Conservation (phyloP, 164 flowering plant genomes). For the Brasenia schreberi region DNA sequence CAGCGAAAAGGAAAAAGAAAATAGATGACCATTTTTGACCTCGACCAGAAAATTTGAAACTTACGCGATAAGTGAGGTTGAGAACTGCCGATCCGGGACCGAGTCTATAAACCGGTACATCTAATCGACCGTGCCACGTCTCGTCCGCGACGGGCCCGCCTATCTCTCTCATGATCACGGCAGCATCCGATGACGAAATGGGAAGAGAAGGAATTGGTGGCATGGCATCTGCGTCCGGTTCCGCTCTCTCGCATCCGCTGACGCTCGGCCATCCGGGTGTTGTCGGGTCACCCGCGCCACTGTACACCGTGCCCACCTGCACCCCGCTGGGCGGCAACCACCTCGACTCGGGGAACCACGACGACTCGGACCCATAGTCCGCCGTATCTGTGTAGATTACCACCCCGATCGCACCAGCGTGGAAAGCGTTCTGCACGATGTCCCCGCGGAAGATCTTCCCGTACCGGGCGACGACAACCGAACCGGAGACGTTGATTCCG, state of each 20-base stretch:
- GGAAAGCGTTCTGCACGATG: slow-evolving; percentile 41
- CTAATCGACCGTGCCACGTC: slow-evolving; percentile 54
- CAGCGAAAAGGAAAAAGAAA: no score
- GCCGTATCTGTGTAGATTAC: slow-evolving; percentile 46
- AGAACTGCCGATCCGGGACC: slow-evolving; percentile 69
- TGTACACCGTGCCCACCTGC: slow-evolving; percentile 50
- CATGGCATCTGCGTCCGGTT: slow-evolving; percentile 37
- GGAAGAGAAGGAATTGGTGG: slow-evolving; percentile 67
- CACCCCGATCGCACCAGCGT: slow-evolving; percentile 48
- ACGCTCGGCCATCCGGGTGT: slow-evolving; percentile 74
- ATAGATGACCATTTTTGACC: not conserved
- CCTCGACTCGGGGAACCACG: slow-evolving; percentile 41
- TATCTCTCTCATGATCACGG: slow-evolving; percentile 33
- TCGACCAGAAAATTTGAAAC: slow-evolving; percentile 4
- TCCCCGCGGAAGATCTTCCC: slow-evolving; percentile 68
- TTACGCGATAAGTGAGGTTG: slow-evolving; percentile 44
- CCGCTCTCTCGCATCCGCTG: slow-evolving; percentile 40
- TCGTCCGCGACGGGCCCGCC: slow-evolving; percentile 45
- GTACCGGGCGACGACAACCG: slow-evolving; percentile 44
- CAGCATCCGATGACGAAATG: slow-evolving; percentile 47
- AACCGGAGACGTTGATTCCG: slow-evolving; percentile 44
- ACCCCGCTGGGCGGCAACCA: slow-evolving; percentile 85
- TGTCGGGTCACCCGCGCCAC: slow-evolving; percentile 55
- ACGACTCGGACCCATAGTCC: slow-evolving; percentile 46
- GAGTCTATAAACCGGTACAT: slow-evolving; percentile 30